A percentile compares a stretch with the other conserved stretches of the same genome.
These are phyloP conservation scores for Amylocystis lapponica DNA, from an alignment of 768 basidiomycete species.

Conservation along the genomic window DNA sequence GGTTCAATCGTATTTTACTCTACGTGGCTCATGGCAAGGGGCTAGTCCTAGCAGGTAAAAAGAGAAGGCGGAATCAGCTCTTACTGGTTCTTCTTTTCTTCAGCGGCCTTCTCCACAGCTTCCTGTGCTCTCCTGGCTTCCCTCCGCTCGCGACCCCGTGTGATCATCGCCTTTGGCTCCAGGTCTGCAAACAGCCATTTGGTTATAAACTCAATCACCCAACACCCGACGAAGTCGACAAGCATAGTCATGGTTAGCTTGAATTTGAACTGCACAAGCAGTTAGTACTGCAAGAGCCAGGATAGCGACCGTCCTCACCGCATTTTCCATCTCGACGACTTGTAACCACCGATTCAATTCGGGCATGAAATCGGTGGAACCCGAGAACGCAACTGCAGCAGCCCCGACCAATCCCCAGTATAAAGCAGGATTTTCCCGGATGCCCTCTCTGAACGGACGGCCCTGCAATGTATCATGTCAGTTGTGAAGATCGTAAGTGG, in stretches of 20 bases:
- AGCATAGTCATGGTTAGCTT: slow-evolving; percentile 77
- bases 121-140: slow-evolving; percentile 31
- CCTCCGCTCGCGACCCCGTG: slow-evolving; percentile 74
- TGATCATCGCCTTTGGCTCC: slow-evolving; percentile 80
- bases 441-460: slow-evolving; percentile 96
- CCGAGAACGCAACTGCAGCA: slow-evolving; percentile 85
- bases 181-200: slow-evolving; percentile 86
- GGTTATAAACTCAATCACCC: slow-evolving; percentile 73
- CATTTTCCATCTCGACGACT: slow-evolving; percentile 80
- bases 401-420: slow-evolving; percentile 92
- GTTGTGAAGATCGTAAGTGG: no score
- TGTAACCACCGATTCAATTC: slow-evolving; percentile 97
- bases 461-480: slow-evolving; percentile 41
- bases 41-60: no score
- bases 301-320: slow-evolving; percentile 35
- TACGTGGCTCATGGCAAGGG: no score
- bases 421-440: slow-evolving; percentile 90
- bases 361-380: slow-evolving; percentile 91
- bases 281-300: slow-evolving; percentile 1
- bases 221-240: slow-evolving; percentile 86
- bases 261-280: slow-evolving; percentile 65
- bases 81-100: background rate
- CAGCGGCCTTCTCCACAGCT: background rate
- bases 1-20: no score
- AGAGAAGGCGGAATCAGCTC: no score